A percentile compares a stretch with the other conserved stretches of the same genome.
These are phyloP conservation scores for Paxillus ammoniavirescens DNA, from an alignment of 768 basidiomycete species.

Conservation along the genomic window DNA sequence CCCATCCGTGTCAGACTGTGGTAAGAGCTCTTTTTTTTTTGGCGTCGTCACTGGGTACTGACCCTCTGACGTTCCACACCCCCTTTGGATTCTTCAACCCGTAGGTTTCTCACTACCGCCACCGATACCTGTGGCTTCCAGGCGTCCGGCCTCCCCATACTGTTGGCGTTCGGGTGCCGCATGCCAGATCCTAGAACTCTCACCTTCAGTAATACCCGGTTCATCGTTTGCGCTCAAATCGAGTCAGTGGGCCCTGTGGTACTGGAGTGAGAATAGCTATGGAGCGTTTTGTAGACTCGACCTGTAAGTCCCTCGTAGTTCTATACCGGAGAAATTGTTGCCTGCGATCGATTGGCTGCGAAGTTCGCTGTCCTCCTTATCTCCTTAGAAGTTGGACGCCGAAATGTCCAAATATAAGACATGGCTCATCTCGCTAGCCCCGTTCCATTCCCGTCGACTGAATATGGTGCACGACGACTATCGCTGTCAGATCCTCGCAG, in stretches of 20 bases:
- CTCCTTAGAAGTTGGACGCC: slow-evolving; percentile 1
- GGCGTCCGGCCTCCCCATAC: not conserved
- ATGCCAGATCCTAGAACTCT: not conserved
- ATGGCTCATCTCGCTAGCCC: slow-evolving; percentile 7
- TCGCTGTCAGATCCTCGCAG: slow-evolving; percentile 12
- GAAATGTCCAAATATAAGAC: slow-evolving; percentile 12
- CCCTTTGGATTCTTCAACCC: not conserved
- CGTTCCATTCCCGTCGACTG: slow-evolving; percentile 5
- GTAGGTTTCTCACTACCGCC: not conserved
- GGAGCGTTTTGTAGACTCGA: slow-evolving; percentile 5
- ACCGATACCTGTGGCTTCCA: not conserved
- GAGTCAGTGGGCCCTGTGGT: not conserved
- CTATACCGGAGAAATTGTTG: not conserved
- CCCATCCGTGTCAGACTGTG: too few species aligned
- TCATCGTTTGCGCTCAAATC: not conserved
- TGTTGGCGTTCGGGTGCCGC: not conserved
- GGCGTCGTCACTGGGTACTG: not conserved
- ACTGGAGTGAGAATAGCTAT: not conserved
- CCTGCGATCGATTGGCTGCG: not conserved
- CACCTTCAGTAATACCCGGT: not conserved
- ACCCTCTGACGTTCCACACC: not conserved
- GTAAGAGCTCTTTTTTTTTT: not conserved
- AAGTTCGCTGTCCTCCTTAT: not conserved
- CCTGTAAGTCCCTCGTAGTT: slow-evolving; percentile 7
- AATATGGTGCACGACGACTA: slow-evolving; percentile 20